Conservation (phyloP, 1,284 basidiomycete species). For the Tremellales sp. region DNA sequence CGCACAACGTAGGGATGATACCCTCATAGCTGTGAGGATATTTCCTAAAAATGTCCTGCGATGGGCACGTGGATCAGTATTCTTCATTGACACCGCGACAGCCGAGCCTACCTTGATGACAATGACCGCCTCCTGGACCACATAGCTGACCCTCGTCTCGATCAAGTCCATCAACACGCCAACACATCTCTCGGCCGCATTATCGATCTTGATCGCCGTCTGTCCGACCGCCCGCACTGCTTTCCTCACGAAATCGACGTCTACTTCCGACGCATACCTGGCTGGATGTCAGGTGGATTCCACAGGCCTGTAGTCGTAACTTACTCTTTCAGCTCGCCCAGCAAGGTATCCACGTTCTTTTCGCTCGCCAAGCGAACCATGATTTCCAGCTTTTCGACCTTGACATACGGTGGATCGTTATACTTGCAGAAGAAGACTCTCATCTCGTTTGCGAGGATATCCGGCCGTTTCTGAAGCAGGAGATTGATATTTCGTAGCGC, state of each 20-base stretch:
- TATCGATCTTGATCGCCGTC: slow-evolving; percentile 92
- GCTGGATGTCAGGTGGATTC: neutral
- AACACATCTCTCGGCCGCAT: slow-evolving; percentile 85
- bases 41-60: slow-evolving; percentile 83
- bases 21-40: slow-evolving; percentile 97
- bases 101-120: slow-evolving; percentile 68
- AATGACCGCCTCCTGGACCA: slow-evolving; percentile 95
- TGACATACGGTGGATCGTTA: slow-evolving; percentile 98
- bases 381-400: slow-evolving; percentile 96
- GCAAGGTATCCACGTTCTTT: slow-evolving; percentile 83
- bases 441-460: slow-evolving; percentile 93
- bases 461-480: slow-evolving; percentile 89
- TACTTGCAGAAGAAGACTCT: slow-evolving; percentile 99
- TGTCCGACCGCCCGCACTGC: slow-evolving; percentile 95
- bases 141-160: slow-evolving; percentile 91
- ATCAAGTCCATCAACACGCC: slow-evolving; percentile 80
- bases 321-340: slow-evolving; percentile 91
- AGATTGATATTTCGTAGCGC: slow-evolving; percentile 94
- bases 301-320: slow-evolving; percentile 29
- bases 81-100: neutral
- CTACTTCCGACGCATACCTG: slow-evolving; percentile 96
- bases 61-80: neutral
- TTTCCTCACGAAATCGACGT: slow-evolving; percentile 96
- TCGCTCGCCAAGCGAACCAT: slow-evolving; percentile 93
- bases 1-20: slow-evolving; percentile 87